Percentiles rank a stretch among this genome's conserved stretches.
phyloP scores from a whole-genome alignment of 2,329 filamentous ascomycete species.

The Sclerotinia subarctica region DNA sequence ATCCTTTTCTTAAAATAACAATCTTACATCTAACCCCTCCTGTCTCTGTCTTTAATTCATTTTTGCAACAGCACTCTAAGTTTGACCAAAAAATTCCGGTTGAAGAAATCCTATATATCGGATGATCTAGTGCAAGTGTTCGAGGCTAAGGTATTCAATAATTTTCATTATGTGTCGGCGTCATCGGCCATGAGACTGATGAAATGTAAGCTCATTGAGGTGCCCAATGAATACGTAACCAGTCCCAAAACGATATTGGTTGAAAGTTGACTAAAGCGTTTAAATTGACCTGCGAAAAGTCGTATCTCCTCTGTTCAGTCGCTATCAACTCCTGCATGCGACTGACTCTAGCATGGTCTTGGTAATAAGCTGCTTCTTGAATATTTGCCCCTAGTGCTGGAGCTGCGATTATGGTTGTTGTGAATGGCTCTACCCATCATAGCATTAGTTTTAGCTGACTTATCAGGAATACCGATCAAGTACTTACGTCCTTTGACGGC shows the following conservation, averaged over 20 bases:
- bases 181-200: neutral
- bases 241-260: conserved; percentile 52
- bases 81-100: neutral
- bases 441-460: neutral
- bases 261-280: conserved; percentile 51
- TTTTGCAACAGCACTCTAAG: neutral
- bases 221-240: conserved; percentile 51
- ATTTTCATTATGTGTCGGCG: neutral
- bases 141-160: neutral
- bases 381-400: conserved; percentile 26
- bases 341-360: conserved; percentile 49
- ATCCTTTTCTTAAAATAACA: too few relatives aligned
- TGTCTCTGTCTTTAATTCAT: neutral
- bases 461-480: neutral
- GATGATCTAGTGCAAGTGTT: neutral
- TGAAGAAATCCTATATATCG: neutral
- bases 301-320: conserved; percentile 66
- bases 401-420: conserved; percentile 29
- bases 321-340: conserved; percentile 62
- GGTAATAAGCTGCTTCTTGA: conserved; percentile 31
- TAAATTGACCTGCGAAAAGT: conserved; percentile 58
- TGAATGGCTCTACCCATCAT: conserved; percentile 23
- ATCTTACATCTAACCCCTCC: neutral
- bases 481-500: conserved; percentile 49
- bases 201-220: neutral